Base-by-base conservation (phyloP, 1,284 basidiomycete species). In the Ceratobasidium sp. region DNA sequence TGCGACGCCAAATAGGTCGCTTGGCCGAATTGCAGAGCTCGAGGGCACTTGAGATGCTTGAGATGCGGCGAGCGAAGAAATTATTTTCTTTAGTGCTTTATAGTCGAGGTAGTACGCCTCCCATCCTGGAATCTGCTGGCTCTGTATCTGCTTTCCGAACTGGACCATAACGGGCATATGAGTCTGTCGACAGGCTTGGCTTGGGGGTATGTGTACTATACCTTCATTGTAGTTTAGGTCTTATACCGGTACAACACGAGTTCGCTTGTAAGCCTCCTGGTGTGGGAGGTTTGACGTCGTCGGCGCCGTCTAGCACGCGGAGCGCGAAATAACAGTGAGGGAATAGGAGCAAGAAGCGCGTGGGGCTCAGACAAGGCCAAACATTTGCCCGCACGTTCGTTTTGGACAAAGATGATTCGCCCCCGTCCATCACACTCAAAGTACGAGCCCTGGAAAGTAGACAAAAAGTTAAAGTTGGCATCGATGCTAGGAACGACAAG, bases 81-180 rank as follows among this genome's bases (percentile, higher is more conserved):
- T 98, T 83, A 99, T 99, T 90, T 97, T 97, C 87, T 98, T 98
- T 84, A 98, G 89, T 81, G 94, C 94, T 88, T 99, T 99, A 90
- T 99, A 99, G 87, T 99, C 98, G 81, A 99, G 91, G 86, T 99
- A 99, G 87, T 96, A 96, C 41, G 90, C 86, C 30, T 95, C 95
- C 98, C 98, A 99, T 87, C 97, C 97, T 73, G 98, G 96, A 77
- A 99, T 93, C 87, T 98, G 96, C 85, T 97, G 94, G 48, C 94
- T 93, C 85, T 97, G 96, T 81, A 99, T 96, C 82, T 96, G 94
- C 88, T 99, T 99, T 82, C 98, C 98, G 85, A 99, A 99, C 97
- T 99, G 81, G n/a, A 48, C 52, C 75, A 77, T 77, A 38, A 52
- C 14, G 64, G 18, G 46, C 16, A 41, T 48, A 23, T 33, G 64